phyloP scores from a whole-genome alignment of 78 protist genomes.

The Chrysochromulina tobinii region DNA sequence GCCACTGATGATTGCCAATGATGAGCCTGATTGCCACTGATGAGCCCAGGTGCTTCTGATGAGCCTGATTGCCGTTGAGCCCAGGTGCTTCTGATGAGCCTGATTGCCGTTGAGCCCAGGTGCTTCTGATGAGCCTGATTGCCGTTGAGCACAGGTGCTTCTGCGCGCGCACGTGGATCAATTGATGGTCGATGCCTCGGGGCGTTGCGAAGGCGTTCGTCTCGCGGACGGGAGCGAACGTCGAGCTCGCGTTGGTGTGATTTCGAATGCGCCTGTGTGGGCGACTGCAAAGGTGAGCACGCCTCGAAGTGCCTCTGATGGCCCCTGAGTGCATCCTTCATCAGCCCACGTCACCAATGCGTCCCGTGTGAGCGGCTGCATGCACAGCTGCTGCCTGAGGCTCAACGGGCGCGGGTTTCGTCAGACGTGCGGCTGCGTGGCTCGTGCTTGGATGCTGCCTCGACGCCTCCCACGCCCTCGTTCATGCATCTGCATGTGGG shows the following conservation, averaged over 20 bases:
- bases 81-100: too few relatives aligned
- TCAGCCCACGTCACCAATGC: not conserved
- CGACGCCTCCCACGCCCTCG: conserved; percentile 26
- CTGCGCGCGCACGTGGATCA: too few relatives aligned
- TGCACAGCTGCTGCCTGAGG: not conserved
- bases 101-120: too few relatives aligned
- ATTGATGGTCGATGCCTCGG: not conserved
- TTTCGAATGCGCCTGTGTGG: conserved; percentile 41
- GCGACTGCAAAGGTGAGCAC: not conserved
- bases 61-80: too few relatives aligned
- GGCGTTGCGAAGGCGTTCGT: not conserved
- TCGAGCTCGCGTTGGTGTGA: not conserved
- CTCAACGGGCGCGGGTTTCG: not conserved
- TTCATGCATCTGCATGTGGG: conserved; percentile 53
- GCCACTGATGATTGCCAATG: too few relatives aligned
- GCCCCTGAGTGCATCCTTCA: too few relatives aligned
- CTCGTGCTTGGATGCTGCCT: not conserved
- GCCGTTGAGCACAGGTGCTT: too few relatives aligned
- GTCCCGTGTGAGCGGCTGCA: not conserved
- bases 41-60: too few relatives aligned
- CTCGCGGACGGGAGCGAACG: not conserved
- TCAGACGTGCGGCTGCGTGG: not conserved
- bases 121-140: too few relatives aligned
- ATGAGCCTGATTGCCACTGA: too few relatives aligned
- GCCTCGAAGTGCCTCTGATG: too few relatives aligned